Percentiles rank a stretch among this genome's conserved stretches.
These are phyloP conservation scores for Candida palmyrensis DNA, from an alignment of 805 yeast species.

Conservation along the genomic window DNA sequence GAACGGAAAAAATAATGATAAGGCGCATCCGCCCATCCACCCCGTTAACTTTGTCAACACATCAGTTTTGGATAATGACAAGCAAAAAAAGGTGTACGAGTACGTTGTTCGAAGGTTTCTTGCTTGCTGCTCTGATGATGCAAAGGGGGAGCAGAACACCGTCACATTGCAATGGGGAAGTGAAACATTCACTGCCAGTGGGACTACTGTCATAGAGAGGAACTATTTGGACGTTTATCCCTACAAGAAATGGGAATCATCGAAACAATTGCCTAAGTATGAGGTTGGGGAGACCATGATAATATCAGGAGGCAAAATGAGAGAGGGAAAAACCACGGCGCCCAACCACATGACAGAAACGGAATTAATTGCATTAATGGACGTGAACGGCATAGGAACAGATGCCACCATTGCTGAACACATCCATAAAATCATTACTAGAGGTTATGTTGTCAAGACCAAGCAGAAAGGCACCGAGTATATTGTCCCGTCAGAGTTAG, in stretches of 20 bases:
- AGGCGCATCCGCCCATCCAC: constrained; percentile 98
- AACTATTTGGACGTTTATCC: constrained; percentile 80
- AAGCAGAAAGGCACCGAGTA: constrained; percentile 33
- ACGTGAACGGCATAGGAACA: constrained; percentile 95
- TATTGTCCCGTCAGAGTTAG: constrained; percentile 76
- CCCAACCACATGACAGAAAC: constrained; percentile 87
- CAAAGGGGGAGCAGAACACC: constrained; percentile 66
- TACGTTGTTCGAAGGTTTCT: constrained; percentile 80
- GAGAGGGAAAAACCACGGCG: constrained; percentile 72
- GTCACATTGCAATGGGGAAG: constrained; percentile 70
- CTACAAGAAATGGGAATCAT: constrained; percentile 74
- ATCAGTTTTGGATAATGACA: constrained; percentile 21
- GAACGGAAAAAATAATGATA: constrained; percentile 78
- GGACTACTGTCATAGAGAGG: constrained; percentile 63
- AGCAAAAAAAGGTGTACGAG: constrained; percentile 74
- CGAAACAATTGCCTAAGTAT: constrained; percentile 61
- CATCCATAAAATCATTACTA: constrained; percentile 66
- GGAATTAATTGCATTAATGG: constrained; percentile 90
- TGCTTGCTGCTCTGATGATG: constrained; percentile 91
- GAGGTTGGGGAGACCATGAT: constrained; percentile 50
- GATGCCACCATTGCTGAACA: constrained; percentile 99
- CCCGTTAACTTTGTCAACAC: constrained; percentile 55
- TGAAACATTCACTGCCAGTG: constrained; percentile 69
- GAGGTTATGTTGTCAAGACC: constrained; percentile 61
- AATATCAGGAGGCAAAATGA: constrained; percentile 54